phyloP scores from a whole-genome alignment of 192 early-diverging fungal species.

The Gonapodya prolifera region DNA sequence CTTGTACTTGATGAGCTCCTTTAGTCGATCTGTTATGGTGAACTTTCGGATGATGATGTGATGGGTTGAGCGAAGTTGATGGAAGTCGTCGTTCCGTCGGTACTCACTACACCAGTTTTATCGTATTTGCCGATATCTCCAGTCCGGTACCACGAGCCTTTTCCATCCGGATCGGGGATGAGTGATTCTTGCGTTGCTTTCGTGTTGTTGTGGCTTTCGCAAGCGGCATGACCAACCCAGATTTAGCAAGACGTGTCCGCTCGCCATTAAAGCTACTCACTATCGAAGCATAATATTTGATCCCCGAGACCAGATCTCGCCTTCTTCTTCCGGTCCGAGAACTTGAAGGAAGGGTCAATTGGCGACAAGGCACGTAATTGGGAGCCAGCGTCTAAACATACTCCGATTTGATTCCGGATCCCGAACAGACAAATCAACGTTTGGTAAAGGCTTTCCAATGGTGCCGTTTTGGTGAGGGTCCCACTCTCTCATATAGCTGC shows the following conservation, averaged over 20 bases:
- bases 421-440: conserved; percentile 57
- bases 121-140: conserved; percentile 70
- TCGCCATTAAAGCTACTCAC: too few species aligned
- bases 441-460: conserved; percentile 60
- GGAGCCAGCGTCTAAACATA: neutral
- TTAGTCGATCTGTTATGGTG: conserved; percentile 63
- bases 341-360: conserved; percentile 15
- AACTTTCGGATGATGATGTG: too few species aligned
- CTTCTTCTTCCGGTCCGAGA: conserved; percentile 35
- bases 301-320: conserved; percentile 75
- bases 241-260: too few species aligned
- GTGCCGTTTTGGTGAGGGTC: conserved; percentile 28
- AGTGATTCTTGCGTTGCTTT: conserved; percentile 56
- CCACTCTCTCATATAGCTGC: neutral
- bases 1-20: conserved; percentile 92
- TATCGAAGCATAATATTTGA: conserved; percentile 74
- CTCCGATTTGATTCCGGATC: conserved; percentile 39
- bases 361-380: too few species aligned
- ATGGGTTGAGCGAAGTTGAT: too few species aligned
- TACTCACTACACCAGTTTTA: conserved; percentile 43
- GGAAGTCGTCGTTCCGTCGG: conserved; percentile 53
- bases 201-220: conserved; percentile 66
- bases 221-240: too few species aligned
- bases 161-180: conserved; percentile 17
- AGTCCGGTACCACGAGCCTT: conserved; percentile 66